Percentiles rank a stretch among this genome's conserved stretches.
Conservation (phyloP, 257 asterid species). For the Solanum neorickii region DNA sequence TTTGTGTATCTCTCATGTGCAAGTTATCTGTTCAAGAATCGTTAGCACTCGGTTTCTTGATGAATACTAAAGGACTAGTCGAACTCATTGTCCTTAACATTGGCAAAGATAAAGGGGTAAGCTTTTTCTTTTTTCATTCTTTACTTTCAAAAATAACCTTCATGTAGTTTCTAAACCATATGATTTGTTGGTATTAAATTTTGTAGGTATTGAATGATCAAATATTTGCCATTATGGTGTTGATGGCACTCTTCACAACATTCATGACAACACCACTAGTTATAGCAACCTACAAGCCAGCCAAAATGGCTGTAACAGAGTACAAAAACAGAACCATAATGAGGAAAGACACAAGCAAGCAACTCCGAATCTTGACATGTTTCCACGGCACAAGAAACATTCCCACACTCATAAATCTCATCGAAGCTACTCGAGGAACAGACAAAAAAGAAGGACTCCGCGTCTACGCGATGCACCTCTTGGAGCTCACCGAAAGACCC, state of each 20-base stretch:
- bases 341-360: constrained; percentile 14
- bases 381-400: constrained; percentile 20
- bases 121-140: neutral
- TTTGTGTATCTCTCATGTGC: constrained; percentile 20
- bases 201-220: constrained; percentile 46
- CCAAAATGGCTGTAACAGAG: constrained; percentile 17
- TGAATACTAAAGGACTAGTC: constrained; percentile 42
- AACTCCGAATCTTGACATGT: constrained; percentile 21
- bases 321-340: constrained; percentile 31
- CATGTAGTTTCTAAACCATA: neutral
- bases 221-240: constrained; percentile 11
- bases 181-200: neutral
- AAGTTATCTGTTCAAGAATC: constrained; percentile 37
- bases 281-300: constrained; percentile 33
- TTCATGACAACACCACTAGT: constrained; percentile 39
- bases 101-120: constrained; percentile 40
- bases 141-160: neutral
- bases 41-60: constrained; percentile 33
- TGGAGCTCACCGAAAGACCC: constrained; percentile 42
- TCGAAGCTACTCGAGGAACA: constrained; percentile 42
- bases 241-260: constrained; percentile 3
- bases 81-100: constrained; percentile 15
- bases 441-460: constrained; percentile 24
- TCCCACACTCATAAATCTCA: constrained; percentile 34
- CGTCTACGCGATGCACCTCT: constrained; percentile 47